These are phyloP conservation scores for Scutellaria minor DNA, from an alignment of 257 asterid species.

Conservation along the genomic window DNA sequence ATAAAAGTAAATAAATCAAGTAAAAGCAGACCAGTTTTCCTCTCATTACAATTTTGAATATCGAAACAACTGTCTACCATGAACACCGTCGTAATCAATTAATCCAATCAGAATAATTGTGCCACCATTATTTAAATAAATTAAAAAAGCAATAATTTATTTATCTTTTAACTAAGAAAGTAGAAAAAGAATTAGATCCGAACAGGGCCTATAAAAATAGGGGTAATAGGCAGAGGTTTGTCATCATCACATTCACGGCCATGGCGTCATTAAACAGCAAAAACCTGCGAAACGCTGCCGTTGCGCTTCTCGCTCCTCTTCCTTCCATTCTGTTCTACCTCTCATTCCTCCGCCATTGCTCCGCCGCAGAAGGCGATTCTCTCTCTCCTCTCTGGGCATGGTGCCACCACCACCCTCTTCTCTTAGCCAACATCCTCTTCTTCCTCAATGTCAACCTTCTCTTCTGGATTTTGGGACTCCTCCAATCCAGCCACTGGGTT, in stretches of 20 bases:
- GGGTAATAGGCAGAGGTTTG: neutral
- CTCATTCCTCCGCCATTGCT: constrained; percentile 64
- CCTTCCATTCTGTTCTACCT: constrained; percentile 81
- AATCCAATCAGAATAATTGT: too few relatives aligned
- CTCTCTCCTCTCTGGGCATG: constrained; percentile 62
- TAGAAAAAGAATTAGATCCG: neutral
- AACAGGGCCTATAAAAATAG: constrained; percentile 35
- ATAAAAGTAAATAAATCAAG: too few relatives aligned
- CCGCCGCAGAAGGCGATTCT: constrained; percentile 37
- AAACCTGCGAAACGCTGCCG: constrained; percentile 58
- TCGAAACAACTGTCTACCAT: too few relatives aligned
- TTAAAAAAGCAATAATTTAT: too few relatives aligned
- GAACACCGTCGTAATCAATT: too few relatives aligned
- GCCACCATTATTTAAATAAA: too few relatives aligned
- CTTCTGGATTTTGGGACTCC: constrained; percentile 75
- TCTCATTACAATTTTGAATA: too few relatives aligned
- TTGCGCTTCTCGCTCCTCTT: constrained; percentile 70
- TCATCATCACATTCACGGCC: constrained; percentile 10
- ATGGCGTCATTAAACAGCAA: constrained; percentile 42
- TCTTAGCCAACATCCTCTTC: constrained; percentile 68
- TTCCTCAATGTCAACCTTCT: constrained; percentile 79
- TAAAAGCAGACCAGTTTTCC: too few relatives aligned
- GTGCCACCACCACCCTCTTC: constrained; percentile 78
- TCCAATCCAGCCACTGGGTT: constrained; percentile 95
- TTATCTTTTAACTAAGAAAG: too few relatives aligned